Conservation (phyloP, 768 basidiomycete genomes). For the Chlorophyllum brunneum region DNA sequence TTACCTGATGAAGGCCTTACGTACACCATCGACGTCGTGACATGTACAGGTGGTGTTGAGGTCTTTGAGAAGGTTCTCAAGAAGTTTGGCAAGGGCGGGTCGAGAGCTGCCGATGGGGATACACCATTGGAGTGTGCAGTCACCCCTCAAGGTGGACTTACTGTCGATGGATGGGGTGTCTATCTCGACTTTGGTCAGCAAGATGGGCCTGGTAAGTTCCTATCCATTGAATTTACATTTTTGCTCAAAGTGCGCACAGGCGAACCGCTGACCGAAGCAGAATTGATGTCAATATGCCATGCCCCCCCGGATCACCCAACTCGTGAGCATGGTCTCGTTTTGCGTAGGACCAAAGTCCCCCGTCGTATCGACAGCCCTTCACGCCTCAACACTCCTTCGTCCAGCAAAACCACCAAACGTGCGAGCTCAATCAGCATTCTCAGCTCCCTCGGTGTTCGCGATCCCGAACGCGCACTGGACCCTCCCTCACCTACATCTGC, state of each 20-base stretch:
- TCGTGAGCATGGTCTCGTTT: constrained; percentile 73
- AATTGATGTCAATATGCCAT: constrained; percentile 80
- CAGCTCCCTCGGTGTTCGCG: constrained; percentile 86
- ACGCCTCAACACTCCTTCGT: constrained; percentile 33
- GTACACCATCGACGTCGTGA: constrained; percentile 75
- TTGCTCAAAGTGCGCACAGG: constrained; percentile 37
- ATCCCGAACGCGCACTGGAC: constrained; percentile 66
- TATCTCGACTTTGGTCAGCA: constrained; percentile 62
- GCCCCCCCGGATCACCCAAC: constrained; percentile 73
- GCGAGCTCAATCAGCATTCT: constrained; percentile 94
- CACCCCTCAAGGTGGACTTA: constrained; percentile 59
- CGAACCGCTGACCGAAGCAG: constrained; percentile 74
- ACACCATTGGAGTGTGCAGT: background rate
- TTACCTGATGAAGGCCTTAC: constrained; percentile 79
- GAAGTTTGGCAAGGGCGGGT: constrained; percentile 75
- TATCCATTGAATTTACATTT: background rate
- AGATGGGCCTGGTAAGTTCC: constrained; percentile 46
- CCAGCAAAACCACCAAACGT: constrained; percentile 67
- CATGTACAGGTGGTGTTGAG: constrained; percentile 79
- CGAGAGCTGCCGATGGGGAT: constrained; percentile 46
- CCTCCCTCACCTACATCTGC: constrained; percentile 49
- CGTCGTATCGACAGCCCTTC: constrained; percentile 38
- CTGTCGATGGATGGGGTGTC: constrained; percentile 88
- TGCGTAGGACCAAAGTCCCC: constrained; percentile 46
- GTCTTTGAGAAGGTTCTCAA: constrained; percentile 85